Conservation (phyloP, 2,329 filamentous ascomycete species). For the Leptographium flavum region DNA sequence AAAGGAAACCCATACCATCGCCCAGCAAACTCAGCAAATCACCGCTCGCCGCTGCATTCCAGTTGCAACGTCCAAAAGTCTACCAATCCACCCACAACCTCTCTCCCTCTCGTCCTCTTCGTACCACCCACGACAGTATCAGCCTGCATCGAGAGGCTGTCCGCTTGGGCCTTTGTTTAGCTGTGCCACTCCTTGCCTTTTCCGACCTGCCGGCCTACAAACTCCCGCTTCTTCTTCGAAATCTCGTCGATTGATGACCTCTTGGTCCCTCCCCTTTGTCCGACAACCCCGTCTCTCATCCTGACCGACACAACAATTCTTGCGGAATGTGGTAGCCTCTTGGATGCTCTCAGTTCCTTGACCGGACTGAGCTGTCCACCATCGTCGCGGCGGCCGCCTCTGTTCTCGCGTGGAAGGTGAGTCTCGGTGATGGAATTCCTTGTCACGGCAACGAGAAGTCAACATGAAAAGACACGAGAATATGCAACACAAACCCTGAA, state of each 20-base stretch:
- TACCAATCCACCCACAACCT: neutral
- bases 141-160: neutral
- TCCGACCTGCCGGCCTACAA: neutral
- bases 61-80: too few relatives aligned
- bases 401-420: neutral
- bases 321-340: conserved; percentile 44
- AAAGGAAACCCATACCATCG: neutral
- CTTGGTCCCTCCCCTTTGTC: neutral
- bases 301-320: neutral
- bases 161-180: neutral
- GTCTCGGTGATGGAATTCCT: neutral
- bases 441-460: too few relatives aligned
- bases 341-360: conserved; percentile 43
- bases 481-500: too few relatives aligned
- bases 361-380: conserved; percentile 30
- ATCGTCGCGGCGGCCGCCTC: conserved; percentile 1
- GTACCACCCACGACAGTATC: neutral
- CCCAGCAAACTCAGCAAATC: neutral
- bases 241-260: neutral
- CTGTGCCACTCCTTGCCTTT: neutral
- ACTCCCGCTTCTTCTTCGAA: neutral
- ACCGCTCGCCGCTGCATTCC: too few relatives aligned
- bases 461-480: too few relatives aligned
- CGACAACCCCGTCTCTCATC: neutral
- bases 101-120: neutral